A percentile compares a stretch with the other conserved stretches of the same genome.
These are phyloP conservation scores for Macadamia tetraphylla DNA, from an alignment of 164 flowering plant species.

Conservation along the genomic window DNA sequence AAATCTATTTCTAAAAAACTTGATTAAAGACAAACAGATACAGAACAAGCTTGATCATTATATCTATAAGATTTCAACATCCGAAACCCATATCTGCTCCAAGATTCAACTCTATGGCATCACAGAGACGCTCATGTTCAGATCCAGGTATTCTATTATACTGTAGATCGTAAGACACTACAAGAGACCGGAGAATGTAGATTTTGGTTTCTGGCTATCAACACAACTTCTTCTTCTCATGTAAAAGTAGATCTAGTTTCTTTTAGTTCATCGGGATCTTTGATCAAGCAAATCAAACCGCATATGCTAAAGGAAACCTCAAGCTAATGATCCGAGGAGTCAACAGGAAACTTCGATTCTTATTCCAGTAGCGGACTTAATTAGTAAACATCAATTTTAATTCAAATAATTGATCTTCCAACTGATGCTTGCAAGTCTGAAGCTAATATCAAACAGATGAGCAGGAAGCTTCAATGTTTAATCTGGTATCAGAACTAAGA, in stretches of 20 bases:
- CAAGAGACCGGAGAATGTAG: not conserved
- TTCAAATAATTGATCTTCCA: no score
- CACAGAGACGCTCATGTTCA: not conserved
- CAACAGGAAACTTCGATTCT: no score
- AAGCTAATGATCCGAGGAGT: no score
- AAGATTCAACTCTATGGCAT: not conserved
- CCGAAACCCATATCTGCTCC: not conserved
- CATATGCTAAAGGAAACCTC: no score
- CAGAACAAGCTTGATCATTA: not conserved
- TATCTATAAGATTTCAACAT: not conserved
- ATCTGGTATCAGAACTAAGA: not conserved
- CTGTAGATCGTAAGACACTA: not conserved
- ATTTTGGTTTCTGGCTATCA: not conserved
- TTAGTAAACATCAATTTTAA: not conserved
- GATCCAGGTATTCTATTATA: not conserved
- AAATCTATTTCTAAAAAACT: no score
- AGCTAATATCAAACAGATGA: no score
- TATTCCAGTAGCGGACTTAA: no score
- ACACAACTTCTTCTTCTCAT: not conserved
- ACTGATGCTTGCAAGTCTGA: not conserved
- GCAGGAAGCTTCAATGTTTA: no score
- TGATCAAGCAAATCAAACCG: no score
- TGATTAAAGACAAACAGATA: not conserved
- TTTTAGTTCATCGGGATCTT: not conserved
- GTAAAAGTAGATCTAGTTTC: not conserved